Base-by-base conservation (phyloP, 2,329 filamentous ascomycete genomes). In the Colletotrichum zoysiae region DNA sequence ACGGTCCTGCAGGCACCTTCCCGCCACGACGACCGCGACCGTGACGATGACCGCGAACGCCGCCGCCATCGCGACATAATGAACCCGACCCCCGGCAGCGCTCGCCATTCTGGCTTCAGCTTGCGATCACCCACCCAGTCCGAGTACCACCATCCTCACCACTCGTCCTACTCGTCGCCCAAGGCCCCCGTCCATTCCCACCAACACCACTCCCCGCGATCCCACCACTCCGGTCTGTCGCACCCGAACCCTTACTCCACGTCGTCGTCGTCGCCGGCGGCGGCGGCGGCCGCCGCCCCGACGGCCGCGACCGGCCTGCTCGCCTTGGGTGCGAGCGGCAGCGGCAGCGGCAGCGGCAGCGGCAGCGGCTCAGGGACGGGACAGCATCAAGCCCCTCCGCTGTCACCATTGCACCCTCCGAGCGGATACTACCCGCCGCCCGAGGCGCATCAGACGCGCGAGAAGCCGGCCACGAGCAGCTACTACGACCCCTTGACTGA, bases 401-500 rank as follows among this genome's bases (percentile, higher is more conserved):
- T 79, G 58, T 85, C 84, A 76, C 85, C 84, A 66, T 77, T 85
- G 78, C 84, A 84, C 74, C 80, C 82, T 64, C 82, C 83, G 42
- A 78, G 81, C 65, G 80, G 80, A 67, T 86, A 85, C 74, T 85
- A 85, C 70, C 76, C 78, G 77, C 77, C 71, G 67, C 75, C 71
- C 56, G 76, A 78, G 26, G 71, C 69, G 66, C 81, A 81, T 72
- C 78, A 78, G 73, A 68, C 77, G 58, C 83, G 80, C 78, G 82
- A 83, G 65, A 83, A 84, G 77, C 76, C 81, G 65, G 77, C 79
- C 20, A 78, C 81, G 67, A 80, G 85, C 76, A 83, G 84, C 78
- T 87, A 86, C 79, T 88, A 88, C 81, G 86, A 88, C 75, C 86
- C 86, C 20, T 84, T 84, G 55, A 86, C 84, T 55, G 86, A 88